Percentiles rank a stretch among this genome's conserved stretches.
phyloP scores from a whole-genome alignment of 2,329 filamentous ascomycete genomes.

The Coleophoma cylindrospora region DNA sequence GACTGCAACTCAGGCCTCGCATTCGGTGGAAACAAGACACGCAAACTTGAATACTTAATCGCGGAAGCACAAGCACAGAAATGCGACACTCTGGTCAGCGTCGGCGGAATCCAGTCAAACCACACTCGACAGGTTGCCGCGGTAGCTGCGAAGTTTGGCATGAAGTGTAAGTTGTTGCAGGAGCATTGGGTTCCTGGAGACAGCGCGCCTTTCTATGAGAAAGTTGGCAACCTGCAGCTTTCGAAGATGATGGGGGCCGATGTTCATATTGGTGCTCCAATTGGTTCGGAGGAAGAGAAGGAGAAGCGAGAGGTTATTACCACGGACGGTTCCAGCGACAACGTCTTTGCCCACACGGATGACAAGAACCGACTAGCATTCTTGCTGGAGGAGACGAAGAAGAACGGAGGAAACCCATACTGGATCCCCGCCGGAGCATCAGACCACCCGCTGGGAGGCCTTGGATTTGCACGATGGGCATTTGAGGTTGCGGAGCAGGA shows the following conservation, averaged over 20 bases:
- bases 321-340: slow-evolving; percentile 30
- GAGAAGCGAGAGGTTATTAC: background rate
- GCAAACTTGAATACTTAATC: slow-evolving; percentile 55
- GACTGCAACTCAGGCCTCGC: slow-evolving; percentile 66
- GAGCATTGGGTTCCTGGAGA: slow-evolving; percentile 65
- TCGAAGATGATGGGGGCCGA: slow-evolving; percentile 64
- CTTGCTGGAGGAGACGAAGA: slow-evolving; percentile 47
- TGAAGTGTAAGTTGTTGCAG: slow-evolving; percentile 54
- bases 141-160: slow-evolving; percentile 51
- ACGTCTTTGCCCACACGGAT: slow-evolving; percentile 60
- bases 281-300: background rate
- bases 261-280: slow-evolving; percentile 37
- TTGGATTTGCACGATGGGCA: slow-evolving; percentile 68
- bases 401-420: slow-evolving; percentile 56
- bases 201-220: slow-evolving; percentile 49
- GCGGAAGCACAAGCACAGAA: slow-evolving; percentile 31
- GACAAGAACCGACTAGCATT: slow-evolving; percentile 57
- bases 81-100: slow-evolving; percentile 58
- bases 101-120: slow-evolving; percentile 66
- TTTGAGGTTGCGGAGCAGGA: slow-evolving; percentile 65
- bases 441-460: slow-evolving; percentile 63
- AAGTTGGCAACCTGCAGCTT: slow-evolving; percentile 68
- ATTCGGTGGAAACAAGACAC: slow-evolving; percentile 64
- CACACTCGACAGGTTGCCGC: slow-evolving; percentile 65
- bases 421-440: slow-evolving; percentile 69